Evolutionary conservation across 2,329 filamentous ascomycete genomes (phyloP), one percentile per base, ranked within the genome.

Genomic region (Paraphaeosphaeria minitans): DNA sequence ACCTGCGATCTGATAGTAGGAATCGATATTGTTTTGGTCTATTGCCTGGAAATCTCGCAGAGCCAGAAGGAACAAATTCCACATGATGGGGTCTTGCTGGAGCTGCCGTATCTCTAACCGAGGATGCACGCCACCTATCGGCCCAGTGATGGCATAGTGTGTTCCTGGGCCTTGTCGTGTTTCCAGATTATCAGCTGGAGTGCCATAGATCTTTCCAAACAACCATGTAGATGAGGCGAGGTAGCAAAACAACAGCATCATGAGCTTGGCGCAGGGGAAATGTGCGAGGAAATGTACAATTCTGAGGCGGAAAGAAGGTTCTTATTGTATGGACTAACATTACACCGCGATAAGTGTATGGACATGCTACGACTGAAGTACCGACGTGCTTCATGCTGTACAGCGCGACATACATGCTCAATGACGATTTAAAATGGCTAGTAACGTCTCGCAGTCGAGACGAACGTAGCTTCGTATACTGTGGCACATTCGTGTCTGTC

Each of bases 1-100:
- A 90, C 91, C 90, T 59, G 89, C 84, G 66, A 95, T 84, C 67
- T 90, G 85, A 76, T 91, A 94, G 79, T 85, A 93, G 48, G 91
- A 93, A 35, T 88, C 81, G 49, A 83, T 80, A 53, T 84, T 77
- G 22, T 81, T 79, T 75, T 92, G 88, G 59, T 87, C 79, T 42
- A 84, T 84, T 54, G 81, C 83, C 75, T 92, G 88, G 78, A 93
- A 86, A 78, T 87, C 85, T 67, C 83, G 84, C 61, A 94, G 80
- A 7, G 87, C 89, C 43, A 93, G 83, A 41, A 95, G 79, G 74
- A 89, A 94, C 46, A 95, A 77, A 69, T 90, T 91, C 85, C 88
- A 91, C 70, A 84, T 82, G 29, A 31, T 12, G 16, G 31, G 8
- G 53, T 90, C 83, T 49, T 83, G 77, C 55, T 64, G 53, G 62